These are phyloP conservation scores for Aspergillus spinulosporus DNA, from an alignment of 2,329 filamentous ascomycete genomes.

Conservation along the genomic window DNA sequence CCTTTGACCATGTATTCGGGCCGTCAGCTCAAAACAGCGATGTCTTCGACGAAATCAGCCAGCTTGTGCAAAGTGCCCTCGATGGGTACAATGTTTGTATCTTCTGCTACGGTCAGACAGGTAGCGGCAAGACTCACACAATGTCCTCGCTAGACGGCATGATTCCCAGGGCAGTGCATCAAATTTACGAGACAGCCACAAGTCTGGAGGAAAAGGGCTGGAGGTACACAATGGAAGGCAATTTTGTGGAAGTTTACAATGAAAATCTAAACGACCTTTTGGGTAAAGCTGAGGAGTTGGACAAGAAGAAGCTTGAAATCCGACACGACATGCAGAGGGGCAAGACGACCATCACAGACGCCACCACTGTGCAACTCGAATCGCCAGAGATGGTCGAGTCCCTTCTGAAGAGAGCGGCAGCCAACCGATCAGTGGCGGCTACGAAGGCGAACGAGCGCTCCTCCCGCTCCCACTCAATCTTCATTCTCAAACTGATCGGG, in stretches of 20 bases:
- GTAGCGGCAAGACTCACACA: conserved; percentile 93
- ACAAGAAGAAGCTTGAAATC: conserved; percentile 84
- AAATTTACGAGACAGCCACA: conserved; percentile 88
- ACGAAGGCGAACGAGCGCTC: conserved; percentile 98
- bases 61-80: conserved; percentile 91
- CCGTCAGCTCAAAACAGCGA: conserved; percentile 76
- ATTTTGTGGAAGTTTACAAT: conserved; percentile 97
- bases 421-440: conserved; percentile 87
- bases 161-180: conserved; percentile 88
- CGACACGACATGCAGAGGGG: conserved; percentile 79
- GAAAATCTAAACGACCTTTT: conserved; percentile 93
- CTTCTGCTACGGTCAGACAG: conserved; percentile 97
- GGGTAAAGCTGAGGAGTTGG: conserved; percentile 67
- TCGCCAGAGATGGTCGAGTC: conserved; percentile 76
- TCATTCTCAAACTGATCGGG: conserved; percentile 73
- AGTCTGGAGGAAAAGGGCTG: conserved; percentile 86
- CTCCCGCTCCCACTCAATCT: conserved; percentile 92
- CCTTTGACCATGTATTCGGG: conserved; percentile 90
- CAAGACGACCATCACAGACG: conserved; percentile 78
- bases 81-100: conserved; percentile 99
- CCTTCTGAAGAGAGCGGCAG: conserved; percentile 76
- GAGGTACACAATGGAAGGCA: conserved; percentile 91
- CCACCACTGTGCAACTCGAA: conserved; percentile 73
- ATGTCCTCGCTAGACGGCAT: conserved; percentile 92
- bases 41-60: conserved; percentile 94